Base-by-base conservation (phyloP, 805 yeast genomes). In the Cyberlindnera veronae region DNA sequence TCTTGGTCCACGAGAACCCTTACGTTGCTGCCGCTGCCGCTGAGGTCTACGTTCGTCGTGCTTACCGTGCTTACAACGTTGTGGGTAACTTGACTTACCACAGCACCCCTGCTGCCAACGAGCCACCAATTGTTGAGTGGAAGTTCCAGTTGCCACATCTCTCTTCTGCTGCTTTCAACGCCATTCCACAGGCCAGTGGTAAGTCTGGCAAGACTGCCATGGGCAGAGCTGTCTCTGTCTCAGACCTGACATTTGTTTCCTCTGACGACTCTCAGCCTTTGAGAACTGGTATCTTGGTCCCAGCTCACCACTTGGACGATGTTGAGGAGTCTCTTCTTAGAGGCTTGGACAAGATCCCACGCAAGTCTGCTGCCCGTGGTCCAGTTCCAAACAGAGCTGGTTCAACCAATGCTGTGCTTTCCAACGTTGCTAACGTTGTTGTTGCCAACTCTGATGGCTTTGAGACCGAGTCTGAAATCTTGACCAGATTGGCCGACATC, bases 1-100 rank as follows among this genome's bases (percentile, higher is more conserved):
- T 93, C 68, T 78, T 93, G 67, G 78, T 76, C 40, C 84, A 87
- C 53, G 58, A 74, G 11, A 97, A 95, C 58, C 85, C 84, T 34
- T 86, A 87, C 74, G 91, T 93, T 45, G 84, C 91, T 4, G 77
- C 91, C 50, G 98, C 99, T 27, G 98, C 99, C 27, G 88, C 95
- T 33, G 97, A 93, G 67, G 95, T 93, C 44, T 93, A 93, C 64
- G 82, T 90, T 45, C 84, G 98, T 64, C 84, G 99, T 64, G 95
- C 98, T 32, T 93, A 90, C 72, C 81, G 98, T 58, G 98, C 98
- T 28, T 93, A 95, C 68, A 82, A 88, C 29, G 82, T 93, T 46
- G 81, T 93, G 46, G 82, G 86, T 40, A 84, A 81, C 48, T 76
- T 95, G 39, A 67, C 70, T 39, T 86, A 87, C 57, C 77, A 74